Conservation (phyloP, 441 rosid genomes). For the Populus tomentosa region DNA sequence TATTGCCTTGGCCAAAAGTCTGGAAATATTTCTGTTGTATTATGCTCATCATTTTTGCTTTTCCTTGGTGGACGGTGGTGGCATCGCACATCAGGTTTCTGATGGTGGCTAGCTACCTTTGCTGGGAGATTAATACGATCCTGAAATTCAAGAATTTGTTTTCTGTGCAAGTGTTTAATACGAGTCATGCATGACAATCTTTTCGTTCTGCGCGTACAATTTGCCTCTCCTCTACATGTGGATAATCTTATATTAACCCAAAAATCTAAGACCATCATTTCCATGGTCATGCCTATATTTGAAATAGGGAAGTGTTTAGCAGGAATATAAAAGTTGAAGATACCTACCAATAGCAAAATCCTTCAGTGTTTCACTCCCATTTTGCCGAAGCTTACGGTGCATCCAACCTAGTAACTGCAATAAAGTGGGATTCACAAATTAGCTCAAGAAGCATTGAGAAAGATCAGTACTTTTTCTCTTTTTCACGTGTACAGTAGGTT, state of each 20-base stretch:
- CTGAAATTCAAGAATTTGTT: not conserved
- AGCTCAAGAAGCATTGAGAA: slow-evolving; percentile 7
- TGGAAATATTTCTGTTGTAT: not conserved
- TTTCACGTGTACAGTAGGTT: not conserved
- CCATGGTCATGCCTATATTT: not conserved
- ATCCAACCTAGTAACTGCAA: slow-evolving; percentile 82
- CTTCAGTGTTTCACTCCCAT: slow-evolving; percentile 49
- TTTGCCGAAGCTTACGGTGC: slow-evolving; percentile 75
- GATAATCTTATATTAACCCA: not conserved
- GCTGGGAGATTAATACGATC: not conserved
- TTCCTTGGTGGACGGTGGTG: not conserved
- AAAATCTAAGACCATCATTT: not conserved
- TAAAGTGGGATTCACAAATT: slow-evolving; percentile 13
- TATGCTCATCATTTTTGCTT: not conserved
- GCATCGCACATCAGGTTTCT: not conserved
- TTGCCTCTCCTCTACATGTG: not conserved
- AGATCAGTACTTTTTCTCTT: not conserved
- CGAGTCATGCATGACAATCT: not conserved
- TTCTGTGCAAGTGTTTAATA: not conserved
- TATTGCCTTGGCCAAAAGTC: not conserved
- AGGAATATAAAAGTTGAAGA: slow-evolving; percentile 6
- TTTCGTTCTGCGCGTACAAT: not conserved
- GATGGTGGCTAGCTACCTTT: not conserved
- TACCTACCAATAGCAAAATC: slow-evolving; percentile 61
- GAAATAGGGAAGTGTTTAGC: not conserved